These are phyloP conservation scores for Suillus discolor DNA, from an alignment of 768 basidiomycete species.

Conservation along the genomic window DNA sequence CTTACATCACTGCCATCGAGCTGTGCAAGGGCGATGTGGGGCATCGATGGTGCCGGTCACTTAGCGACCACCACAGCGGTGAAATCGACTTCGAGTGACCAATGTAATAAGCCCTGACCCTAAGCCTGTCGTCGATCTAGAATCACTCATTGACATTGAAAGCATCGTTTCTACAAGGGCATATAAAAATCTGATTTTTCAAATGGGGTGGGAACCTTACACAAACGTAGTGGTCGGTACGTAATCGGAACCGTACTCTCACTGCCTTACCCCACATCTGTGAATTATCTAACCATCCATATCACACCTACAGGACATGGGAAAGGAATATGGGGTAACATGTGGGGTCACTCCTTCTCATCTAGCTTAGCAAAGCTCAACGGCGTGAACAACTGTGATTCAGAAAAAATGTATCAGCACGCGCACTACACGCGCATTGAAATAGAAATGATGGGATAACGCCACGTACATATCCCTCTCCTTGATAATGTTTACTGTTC, in stretches of 20 bases:
- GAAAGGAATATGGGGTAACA: constrained; percentile 20
- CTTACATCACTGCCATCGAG: constrained; percentile 11
- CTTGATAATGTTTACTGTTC: constrained; percentile 95
- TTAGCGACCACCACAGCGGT: too few species aligned
- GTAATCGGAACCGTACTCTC: background rate
- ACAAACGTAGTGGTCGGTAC: too few species aligned
- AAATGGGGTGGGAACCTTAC: too few species aligned
- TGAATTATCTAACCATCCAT: constrained; percentile 7
- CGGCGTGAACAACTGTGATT: constrained; percentile 48
- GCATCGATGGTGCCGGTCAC: background rate
- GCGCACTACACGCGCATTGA: constrained; percentile 25
- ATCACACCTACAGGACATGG: constrained; percentile 22
- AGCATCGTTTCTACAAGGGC: too few species aligned
- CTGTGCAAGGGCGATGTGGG: constrained; percentile 11
- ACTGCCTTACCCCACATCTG: constrained; percentile 12
- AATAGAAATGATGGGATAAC: constrained; percentile 14
- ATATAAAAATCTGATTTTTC: too few species aligned
- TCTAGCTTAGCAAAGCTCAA: constrained; percentile 48
- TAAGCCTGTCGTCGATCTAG: too few species aligned
- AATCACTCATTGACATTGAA: too few species aligned
- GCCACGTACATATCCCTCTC: constrained; percentile 80
- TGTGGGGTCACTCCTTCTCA: constrained; percentile 34
- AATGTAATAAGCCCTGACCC: too few species aligned
- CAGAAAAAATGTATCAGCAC: constrained; percentile 27
- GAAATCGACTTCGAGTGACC: too few species aligned